A percentile compares a stretch with the other conserved stretches of the same genome.
phyloP scores from a whole-genome alignment of 495 filamentous ascomycete species.

The Hypoxylon crocopeplum region DNA sequence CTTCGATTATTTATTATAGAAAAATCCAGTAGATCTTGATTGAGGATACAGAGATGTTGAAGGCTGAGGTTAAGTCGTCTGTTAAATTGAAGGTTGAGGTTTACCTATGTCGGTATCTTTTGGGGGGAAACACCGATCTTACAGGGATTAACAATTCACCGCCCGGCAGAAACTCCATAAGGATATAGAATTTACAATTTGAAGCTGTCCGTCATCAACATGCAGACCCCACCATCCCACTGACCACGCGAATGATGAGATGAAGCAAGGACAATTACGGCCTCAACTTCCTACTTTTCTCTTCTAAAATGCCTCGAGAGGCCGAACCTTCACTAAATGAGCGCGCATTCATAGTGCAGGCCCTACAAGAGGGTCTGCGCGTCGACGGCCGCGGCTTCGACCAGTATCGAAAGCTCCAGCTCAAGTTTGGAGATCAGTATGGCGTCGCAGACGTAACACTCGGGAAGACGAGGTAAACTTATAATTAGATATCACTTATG shows the following conservation, averaged over 20 bases:
- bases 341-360: slow-evolving; percentile 75
- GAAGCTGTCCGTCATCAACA: slow-evolving; percentile 18
- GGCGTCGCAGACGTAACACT: slow-evolving; percentile 88
- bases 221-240: slow-evolving; percentile 32
- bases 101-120: slow-evolving; percentile 17
- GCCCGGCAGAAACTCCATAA: slow-evolving; percentile 41
- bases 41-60: slow-evolving; percentile 2
- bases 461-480: slow-evolving; percentile 82
- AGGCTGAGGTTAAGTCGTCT: slow-evolving; percentile 2
- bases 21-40: neutral
- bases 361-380: slow-evolving; percentile 75
- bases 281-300: slow-evolving; percentile 9
- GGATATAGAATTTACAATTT: slow-evolving; percentile 5
- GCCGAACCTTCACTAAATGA: slow-evolving; percentile 80
- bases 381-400: slow-evolving; percentile 84
- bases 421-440: slow-evolving; percentile 88
- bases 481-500: neutral
- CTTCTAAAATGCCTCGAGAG: slow-evolving; percentile 81
- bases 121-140: slow-evolving; percentile 23
- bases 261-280: slow-evolving; percentile 18
- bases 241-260: slow-evolving; percentile 21
- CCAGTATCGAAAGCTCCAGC: slow-evolving; percentile 74
- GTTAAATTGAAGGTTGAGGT: slow-evolving; percentile 12
- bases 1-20: slow-evolving; percentile 32
- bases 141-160: slow-evolving; percentile 34